phyloP scores from a whole-genome alignment of 768 basidiomycete genomes.

The Lactifluus rugatus region DNA sequence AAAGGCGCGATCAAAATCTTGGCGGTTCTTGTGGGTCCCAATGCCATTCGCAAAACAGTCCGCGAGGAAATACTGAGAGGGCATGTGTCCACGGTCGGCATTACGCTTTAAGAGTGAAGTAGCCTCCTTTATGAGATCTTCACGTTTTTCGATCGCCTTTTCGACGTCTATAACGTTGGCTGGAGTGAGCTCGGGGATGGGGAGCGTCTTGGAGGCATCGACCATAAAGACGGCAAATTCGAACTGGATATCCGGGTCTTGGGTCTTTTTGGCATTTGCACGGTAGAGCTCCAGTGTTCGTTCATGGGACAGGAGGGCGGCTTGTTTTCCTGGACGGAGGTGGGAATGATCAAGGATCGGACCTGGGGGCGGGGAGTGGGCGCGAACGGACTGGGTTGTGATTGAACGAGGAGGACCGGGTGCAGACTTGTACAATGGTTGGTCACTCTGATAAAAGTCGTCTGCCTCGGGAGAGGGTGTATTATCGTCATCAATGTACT shows the following conservation, averaged over 20 bases:
- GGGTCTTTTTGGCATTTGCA: slow-evolving; percentile 95
- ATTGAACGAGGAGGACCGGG: slow-evolving; percentile 27
- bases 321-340: slow-evolving; percentile 85
- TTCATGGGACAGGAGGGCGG: slow-evolving; percentile 88
- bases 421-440: background rate
- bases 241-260: slow-evolving; percentile 95
- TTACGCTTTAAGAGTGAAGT: slow-evolving; percentile 78
- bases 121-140: slow-evolving; percentile 85
- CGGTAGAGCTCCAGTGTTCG: slow-evolving; percentile 96
- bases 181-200: slow-evolving; percentile 57
- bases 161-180: slow-evolving; percentile 76
- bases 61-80: slow-evolving; percentile 95
- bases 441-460: slow-evolving; percentile 19
- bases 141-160: slow-evolving; percentile 69
- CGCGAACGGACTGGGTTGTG: slow-evolving; percentile 48
- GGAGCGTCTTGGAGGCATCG: slow-evolving; percentile 87
- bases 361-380: slow-evolving; percentile 55
- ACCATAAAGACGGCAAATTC: slow-evolving; percentile 99
- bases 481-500: slow-evolving; percentile 16
- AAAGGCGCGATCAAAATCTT: slow-evolving; percentile 96
- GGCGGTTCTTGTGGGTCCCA: slow-evolving; percentile 78
- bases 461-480: slow-evolving; percentile 16
- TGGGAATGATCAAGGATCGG: slow-evolving; percentile 87
- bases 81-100: slow-evolving; percentile 88
- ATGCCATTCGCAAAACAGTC: slow-evolving; percentile 99